Evolutionary conservation across 179 eudicot species (phyloP), one percentile per base, ranked within the genome.

Genomic region (Patellifolia procumbens): DNA sequence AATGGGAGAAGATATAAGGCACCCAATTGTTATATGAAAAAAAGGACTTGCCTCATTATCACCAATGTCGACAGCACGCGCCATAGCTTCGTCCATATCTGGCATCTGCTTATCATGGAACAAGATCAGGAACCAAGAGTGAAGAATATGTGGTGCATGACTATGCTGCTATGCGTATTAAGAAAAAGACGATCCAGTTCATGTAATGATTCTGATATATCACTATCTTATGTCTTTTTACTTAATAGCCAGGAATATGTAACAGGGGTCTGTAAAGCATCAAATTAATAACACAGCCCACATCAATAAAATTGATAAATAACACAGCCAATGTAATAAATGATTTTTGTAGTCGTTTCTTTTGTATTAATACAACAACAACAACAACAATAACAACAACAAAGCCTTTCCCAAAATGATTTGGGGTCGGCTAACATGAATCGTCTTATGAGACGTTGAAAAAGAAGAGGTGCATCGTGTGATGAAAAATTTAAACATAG

Each of bases 61-160:
- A 66, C 99, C 97, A 55, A 96, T 96, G 83, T 96, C 99, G 68
- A 96, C 94, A 56, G 99, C 99, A 74, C 83, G 87, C 48, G 99
- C 98, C 96, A 96, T 93, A 81, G 99, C 98, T 13, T 96, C 99
- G 83, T 93, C 99, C 59, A 91, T 88, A 77, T 89, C 97, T 48
- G 92, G 74, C 74, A 85, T 69, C 97, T 94, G 85, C 49, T 53
- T 61, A 74, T 63, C 35, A 46, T 16, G 63, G 19, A 64, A 28
- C 39, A 78, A 72, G 39, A 72, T 37, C 35, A 78, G 37, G n/a
- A 72, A 58, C 17, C 74, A 73, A 6, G 51, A 28, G 24, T 39
- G 29, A 29, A 43, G 42, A 26, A 22, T 39, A 3, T 24, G 10
- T 28, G 55, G 35, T 7, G 29, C 28, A 77, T 9, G 35, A 28